phyloP scores from a whole-genome alignment of 805 yeast species.

The Nakazawaea ishiwadae region DNA sequence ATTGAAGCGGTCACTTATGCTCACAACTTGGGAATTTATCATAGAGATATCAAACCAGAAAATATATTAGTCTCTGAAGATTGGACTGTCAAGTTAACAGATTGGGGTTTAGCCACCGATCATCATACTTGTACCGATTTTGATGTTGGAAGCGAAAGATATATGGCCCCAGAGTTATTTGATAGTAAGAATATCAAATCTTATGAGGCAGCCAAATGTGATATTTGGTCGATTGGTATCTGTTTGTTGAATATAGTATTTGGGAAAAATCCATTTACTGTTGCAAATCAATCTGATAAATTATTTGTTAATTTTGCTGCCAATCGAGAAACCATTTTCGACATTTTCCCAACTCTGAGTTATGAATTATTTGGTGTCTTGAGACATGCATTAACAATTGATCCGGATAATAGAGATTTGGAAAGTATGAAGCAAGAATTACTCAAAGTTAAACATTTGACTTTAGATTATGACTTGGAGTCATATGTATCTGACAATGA shows the following conservation, averaged over 20 bases:
- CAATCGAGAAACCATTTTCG: constrained; percentile 85
- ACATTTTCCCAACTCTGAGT: constrained; percentile 85
- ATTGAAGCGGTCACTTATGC: constrained; percentile 47
- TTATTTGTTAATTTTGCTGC: constrained; percentile 81
- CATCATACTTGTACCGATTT: constrained; percentile 57
- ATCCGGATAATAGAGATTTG: constrained; percentile 80
- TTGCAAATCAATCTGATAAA: constrained; percentile 77
- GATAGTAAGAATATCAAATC: constrained; percentile 47
- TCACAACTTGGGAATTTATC: constrained; percentile 44
- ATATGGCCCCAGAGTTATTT: constrained; percentile 93
- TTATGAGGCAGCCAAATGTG: constrained; percentile 79
- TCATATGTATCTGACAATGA: constrained; percentile 8
- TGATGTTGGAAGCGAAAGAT: constrained; percentile 85
- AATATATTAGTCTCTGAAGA: constrained; percentile 49
- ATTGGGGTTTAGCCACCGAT: constrained; percentile 57
- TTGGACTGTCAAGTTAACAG: constrained; percentile 54
- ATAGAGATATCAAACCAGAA: constrained; percentile 56
- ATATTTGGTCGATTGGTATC: constrained; percentile 87
- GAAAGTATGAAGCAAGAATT: constrained; percentile 57
- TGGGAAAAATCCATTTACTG: constrained; percentile 81
- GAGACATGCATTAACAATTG: constrained; percentile 72
- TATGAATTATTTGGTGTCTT: constrained; percentile 82
- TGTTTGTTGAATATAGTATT: constrained; percentile 80
- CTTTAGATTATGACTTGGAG: constrained; percentile 72
- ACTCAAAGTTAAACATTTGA: constrained; percentile 56